Conservation (phyloP, 2,329 filamentous ascomycete species). For the Fusarium oligoseptatum region DNA sequence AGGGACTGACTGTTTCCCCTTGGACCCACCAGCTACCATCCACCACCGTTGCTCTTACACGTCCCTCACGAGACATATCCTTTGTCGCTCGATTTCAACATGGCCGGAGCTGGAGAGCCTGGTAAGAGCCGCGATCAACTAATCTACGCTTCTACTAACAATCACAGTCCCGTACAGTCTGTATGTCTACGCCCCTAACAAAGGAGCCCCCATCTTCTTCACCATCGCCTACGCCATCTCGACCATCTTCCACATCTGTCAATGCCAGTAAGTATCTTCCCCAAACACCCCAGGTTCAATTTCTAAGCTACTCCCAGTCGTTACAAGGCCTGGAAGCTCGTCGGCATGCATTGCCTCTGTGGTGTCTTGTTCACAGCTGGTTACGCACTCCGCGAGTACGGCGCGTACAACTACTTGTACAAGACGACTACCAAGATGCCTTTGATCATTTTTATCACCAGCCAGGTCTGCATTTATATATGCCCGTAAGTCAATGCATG, state of each 20-base stretch:
- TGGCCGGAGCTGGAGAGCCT: neutral
- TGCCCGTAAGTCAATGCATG: conserved; percentile 51
- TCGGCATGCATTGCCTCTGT: conserved; percentile 64
- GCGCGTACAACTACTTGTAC: conserved; percentile 62
- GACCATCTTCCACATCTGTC: conserved; percentile 64
- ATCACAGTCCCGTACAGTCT: conserved; percentile 16
- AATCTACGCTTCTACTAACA: neutral
- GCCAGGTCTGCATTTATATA: conserved; percentile 53
- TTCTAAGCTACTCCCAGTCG: conserved; percentile 50
- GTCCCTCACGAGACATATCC: neutral
- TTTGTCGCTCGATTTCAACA: neutral
- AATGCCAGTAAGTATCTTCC: conserved; percentile 56
- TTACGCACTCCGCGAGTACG: conserved; percentile 66
- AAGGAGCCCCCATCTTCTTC: conserved; percentile 67
- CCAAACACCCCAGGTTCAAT: neutral
- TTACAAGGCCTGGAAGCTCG: conserved; percentile 65
- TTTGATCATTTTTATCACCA: conserved; percentile 59
- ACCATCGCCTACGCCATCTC: conserved; percentile 61
- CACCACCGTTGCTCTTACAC: too few relatives aligned
- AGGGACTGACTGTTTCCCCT: neutral
- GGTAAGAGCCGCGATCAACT: neutral
- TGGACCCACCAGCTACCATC: neutral
- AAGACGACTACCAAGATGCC: conserved; percentile 11
- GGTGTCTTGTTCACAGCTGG: conserved; percentile 65
- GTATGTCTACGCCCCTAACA: conserved; percentile 65